Evolutionary conservation across 1,139 yeast species (phyloP).

Genomic region (Blastobotrys illinoisensis): DNA sequence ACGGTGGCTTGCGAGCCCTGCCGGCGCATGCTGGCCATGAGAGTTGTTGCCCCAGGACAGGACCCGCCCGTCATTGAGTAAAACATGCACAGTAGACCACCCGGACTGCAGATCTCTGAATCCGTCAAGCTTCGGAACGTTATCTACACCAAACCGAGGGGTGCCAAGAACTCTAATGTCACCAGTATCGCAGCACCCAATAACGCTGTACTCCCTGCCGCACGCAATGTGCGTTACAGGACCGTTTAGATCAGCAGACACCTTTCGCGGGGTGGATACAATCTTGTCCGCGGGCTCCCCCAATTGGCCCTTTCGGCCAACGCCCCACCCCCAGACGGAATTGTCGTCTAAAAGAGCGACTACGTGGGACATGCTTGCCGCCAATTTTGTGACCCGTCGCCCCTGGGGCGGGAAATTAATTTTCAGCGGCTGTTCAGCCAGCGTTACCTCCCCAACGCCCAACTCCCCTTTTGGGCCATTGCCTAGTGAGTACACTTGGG

Average conservation of each 20-base stretch:
- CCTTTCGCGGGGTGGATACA: constrained; percentile 23
- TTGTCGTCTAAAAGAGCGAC: constrained; percentile 43
- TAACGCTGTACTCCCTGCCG: constrained; percentile 33
- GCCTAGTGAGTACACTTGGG: constrained; percentile 50
- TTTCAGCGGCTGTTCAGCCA: constrained; percentile 4
- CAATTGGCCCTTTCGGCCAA: constrained; percentile 70
- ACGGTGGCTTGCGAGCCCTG: constrained; percentile 7
- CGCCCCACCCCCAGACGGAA: constrained; percentile 74
- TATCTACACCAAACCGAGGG: constrained; percentile 17
- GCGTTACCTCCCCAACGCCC: constrained; percentile 45
- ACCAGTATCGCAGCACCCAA: constrained; percentile 19
- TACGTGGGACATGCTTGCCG: constrained; percentile 54
- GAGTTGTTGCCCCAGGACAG: constrained; percentile 66
- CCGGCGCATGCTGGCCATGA: constrained; percentile 55
- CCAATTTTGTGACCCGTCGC: constrained; percentile 28
- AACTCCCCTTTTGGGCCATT: constrained; percentile 68
- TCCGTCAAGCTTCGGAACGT: constrained; percentile 13
- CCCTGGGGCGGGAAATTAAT: constrained; percentile 20
- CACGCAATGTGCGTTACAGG: constrained; percentile 23
- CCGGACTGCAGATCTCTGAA: constrained; percentile 42
- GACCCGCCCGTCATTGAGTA: constrained; percentile 28
- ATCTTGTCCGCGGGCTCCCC: constrained; percentile 21
- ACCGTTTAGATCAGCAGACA: background rate
- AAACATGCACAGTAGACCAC: constrained; percentile 77
- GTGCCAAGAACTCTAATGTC: constrained; percentile 21